Evolutionary conservation across 108 stramenopile species (phyloP), one percentile per base, ranked within the genome.

Genomic region (Aurantiochytrium sp.): DNA sequence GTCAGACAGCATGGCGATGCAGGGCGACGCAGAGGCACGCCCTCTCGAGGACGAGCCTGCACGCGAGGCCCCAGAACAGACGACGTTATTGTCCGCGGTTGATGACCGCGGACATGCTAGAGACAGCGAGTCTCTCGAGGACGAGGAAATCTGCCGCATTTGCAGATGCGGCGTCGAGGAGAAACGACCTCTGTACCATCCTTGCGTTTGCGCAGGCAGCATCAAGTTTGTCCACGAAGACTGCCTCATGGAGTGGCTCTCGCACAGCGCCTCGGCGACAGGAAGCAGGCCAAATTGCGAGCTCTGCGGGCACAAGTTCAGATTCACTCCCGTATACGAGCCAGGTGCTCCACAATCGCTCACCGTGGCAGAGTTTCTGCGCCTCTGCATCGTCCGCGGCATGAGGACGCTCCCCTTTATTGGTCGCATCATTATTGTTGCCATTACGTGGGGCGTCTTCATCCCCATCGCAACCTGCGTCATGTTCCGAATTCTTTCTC

Each of bases 281-380:
- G 51, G 76, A 6, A 83, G 51, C 49, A 83, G 51, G 51, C 28
- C 76, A 43, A 47, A 83, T 21, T 83, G 76, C 4, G 76, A 83
- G n/a, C 51, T 83, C 25, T 83, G 76, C 51, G 76, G 76, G 51
- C 76, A 83, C 76, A 83, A 53, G 76, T 83, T 83, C 76, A 53
- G 76, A 45, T 83, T 83, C 51, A 83, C 76, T 6, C 76, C 76
- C n/a, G 76, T 83, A 4, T 83, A 83, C 51, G 76, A 8, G 49
- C 49, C 76, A 6, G 76, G 76, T 12, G 76, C 76, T 6, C 76
- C 76, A 23, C n/a, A 47, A 8, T 47, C 76, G 45, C 51, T 83
- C 25, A 25, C 76, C 12, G 45, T 35, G 0, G 23, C 76, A 23
- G 76, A 83, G 76, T 53, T 83, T 83, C 6, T 28, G n/a, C 49